Percentiles rank a stretch among this genome's conserved stretches.
Evolutionary conservation across 768 basidiomycete species (phyloP).

Genomic region (Suillus ampliporus): DNA sequence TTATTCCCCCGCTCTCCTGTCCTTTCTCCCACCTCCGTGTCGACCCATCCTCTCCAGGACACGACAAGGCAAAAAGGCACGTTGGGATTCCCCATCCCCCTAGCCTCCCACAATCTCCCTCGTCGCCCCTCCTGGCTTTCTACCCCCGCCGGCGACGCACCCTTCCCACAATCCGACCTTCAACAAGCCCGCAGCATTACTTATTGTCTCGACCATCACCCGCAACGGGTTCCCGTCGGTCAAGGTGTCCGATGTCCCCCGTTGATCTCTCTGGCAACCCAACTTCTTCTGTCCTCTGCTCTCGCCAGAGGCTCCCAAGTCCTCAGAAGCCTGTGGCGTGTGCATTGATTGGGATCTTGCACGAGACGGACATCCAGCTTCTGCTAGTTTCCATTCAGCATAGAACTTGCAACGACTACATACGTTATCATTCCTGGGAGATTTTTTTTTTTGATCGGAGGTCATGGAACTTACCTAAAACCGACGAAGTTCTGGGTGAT

Average conservation of each 20-base stretch:
- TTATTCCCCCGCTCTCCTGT: not conserved
- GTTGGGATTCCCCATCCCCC: no score
- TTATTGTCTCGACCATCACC: not conserved
- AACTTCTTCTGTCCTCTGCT: not conserved
- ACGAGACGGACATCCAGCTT: not conserved
- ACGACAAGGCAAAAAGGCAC: not conserved
- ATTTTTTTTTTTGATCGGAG: no score
- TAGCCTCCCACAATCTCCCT: no score
- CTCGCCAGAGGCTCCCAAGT: not conserved
- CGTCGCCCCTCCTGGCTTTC: not conserved
- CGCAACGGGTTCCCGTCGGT: not conserved
- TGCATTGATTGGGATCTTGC: not conserved
- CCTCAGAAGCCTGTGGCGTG: not conserved
- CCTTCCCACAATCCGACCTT: not conserved
- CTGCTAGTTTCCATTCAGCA: not conserved
- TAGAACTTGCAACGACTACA: no score
- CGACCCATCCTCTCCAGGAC: not conserved
- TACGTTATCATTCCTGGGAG: no score
- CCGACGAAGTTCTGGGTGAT: no score
- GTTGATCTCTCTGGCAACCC: not conserved
- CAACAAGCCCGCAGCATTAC: not conserved
- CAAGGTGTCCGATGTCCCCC: not conserved
- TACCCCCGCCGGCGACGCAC: not conserved
- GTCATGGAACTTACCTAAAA: no score
- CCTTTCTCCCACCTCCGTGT: not conserved